Evolutionary conservation across 768 basidiomycete species (phyloP), one percentile per base, ranked within the genome.

Genomic region (Suillus variegatus): DNA sequence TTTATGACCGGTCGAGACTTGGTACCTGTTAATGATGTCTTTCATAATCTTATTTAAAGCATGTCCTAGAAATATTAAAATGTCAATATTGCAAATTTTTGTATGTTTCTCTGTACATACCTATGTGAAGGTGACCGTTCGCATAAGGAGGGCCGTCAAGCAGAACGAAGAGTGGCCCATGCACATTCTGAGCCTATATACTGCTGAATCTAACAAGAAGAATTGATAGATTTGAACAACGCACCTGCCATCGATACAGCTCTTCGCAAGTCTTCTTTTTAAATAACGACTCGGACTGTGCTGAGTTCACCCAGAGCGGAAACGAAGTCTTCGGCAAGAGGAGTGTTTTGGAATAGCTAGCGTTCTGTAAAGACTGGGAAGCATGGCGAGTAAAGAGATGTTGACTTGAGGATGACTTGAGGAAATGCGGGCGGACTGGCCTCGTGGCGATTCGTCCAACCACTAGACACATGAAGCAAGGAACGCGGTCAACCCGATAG

Each of bases 111-210:
- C 35, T 22, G 46, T 36, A 57, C 79, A 66, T 68, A 97, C 96
- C 97, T 82, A 96, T 95, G 74, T 99, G 97, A 49, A 99, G 80
- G 74, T 93, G 86, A 0, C 97, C 97, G 73, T 99, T 99, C 2
- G 97, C 97, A 72, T 99, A 99, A 0, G 97, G 97, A 40, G 97
- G 97, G 0, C 97, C 97, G 75, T 99, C 97, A 69, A 97, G 95
- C 61, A 96, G 81, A 14, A 97, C 89, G 71, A 95, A 99, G 38
- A 88, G 73, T 1, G 88, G 86, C 3, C 92, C 85, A 41, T 83
- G 79, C 14, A 81, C 85, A 71, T 92, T 87, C 66, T 87, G 79
- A 78, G 82, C 85, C 94, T 96, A 72, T 20, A 32, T 61, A 60
- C 35, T 63, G 8, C 35, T 35, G 36, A 36, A 62, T 14, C 57